Conservation (phyloP, 2,329 filamentous ascomycete genomes). For the Volutella citrinella region DNA sequence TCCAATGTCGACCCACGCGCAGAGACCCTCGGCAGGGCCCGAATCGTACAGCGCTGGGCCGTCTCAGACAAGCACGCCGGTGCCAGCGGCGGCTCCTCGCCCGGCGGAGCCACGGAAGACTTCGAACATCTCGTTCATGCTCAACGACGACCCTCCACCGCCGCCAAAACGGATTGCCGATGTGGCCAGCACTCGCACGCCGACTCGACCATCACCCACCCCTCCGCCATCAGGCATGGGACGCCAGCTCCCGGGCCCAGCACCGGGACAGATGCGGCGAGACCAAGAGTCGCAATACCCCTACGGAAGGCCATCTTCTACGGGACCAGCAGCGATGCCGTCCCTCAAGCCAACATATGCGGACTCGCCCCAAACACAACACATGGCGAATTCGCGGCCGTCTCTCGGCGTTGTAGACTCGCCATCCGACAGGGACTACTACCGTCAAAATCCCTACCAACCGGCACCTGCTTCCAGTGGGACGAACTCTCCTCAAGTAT, state of each 20-base stretch:
- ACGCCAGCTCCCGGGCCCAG: constrained; percentile 37
- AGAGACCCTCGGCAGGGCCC: too few relatives aligned
- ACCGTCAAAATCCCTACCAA: constrained; percentile 36
- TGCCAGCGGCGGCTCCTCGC: constrained; percentile 35
- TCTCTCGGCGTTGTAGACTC: constrained; percentile 39
- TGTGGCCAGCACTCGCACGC: constrained; percentile 37
- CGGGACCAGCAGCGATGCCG: constrained; percentile 47
- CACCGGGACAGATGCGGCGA: constrained; percentile 43
- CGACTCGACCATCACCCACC: constrained; percentile 44
- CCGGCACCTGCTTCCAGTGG: constrained; percentile 32
- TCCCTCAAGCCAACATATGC: constrained; percentile 52
- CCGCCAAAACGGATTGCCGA: constrained; percentile 52
- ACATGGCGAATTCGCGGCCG: constrained; percentile 43
- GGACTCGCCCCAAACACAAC: constrained; percentile 49
- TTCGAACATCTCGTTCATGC: constrained; percentile 60
- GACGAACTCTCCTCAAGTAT: constrained; percentile 46
- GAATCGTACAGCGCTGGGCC: constrained; percentile 21
- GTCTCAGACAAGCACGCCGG: constrained; percentile 27
- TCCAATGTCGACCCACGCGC: constrained; percentile 37
- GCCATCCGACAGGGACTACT: constrained; percentile 47
- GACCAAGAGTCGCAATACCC: constrained; percentile 48
- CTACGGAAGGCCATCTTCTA: constrained; percentile 36
- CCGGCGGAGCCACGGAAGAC: constrained; percentile 54
- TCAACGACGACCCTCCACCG: constrained; percentile 56
- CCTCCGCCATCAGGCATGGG: constrained; percentile 48